phyloP scores from a whole-genome alignment of 768 basidiomycete species.

The Suillus bovinus region DNA sequence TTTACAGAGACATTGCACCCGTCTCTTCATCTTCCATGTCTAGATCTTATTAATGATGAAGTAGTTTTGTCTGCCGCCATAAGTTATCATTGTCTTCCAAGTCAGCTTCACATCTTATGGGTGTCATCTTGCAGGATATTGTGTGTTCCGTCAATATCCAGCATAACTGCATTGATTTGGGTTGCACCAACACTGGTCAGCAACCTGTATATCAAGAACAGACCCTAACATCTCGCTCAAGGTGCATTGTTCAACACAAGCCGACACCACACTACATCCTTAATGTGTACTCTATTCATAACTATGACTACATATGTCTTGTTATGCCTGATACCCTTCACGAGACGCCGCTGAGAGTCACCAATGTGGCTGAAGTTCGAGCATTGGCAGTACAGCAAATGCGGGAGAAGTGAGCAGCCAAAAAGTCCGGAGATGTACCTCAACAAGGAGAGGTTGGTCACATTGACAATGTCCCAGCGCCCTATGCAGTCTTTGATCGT shows the following conservation, averaged over 20 bases:
- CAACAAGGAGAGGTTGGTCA: too few relatives aligned
- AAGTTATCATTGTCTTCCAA: neutral
- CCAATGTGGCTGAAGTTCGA: neutral
- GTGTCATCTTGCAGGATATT: slow-evolving; percentile 12
- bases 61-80: neutral
- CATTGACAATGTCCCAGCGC: too few relatives aligned
- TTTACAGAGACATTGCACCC: slow-evolving; percentile 7
- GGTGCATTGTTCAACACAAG: slow-evolving; percentile 6
- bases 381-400: neutral
- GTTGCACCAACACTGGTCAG: neutral
- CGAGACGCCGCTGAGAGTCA: neutral
- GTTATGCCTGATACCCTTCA: neutral
- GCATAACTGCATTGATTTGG: slow-evolving; percentile 16
- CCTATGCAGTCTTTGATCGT: too few relatives aligned
- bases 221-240: slow-evolving; percentile 9
- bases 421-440: too few relatives aligned
- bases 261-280: slow-evolving; percentile 8
- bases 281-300: slow-evolving; percentile 12
- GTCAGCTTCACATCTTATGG: neutral
- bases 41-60: slow-evolving; percentile 1
- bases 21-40: slow-evolving; percentile 6
- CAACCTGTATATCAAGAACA: slow-evolving; percentile 13
- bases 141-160: slow-evolving; percentile 23
- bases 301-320: neutral
- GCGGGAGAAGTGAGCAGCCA: neutral